Base-by-base conservation (phyloP, 352 stramenopile genomes). In the Globisporangium ultimum region DNA sequence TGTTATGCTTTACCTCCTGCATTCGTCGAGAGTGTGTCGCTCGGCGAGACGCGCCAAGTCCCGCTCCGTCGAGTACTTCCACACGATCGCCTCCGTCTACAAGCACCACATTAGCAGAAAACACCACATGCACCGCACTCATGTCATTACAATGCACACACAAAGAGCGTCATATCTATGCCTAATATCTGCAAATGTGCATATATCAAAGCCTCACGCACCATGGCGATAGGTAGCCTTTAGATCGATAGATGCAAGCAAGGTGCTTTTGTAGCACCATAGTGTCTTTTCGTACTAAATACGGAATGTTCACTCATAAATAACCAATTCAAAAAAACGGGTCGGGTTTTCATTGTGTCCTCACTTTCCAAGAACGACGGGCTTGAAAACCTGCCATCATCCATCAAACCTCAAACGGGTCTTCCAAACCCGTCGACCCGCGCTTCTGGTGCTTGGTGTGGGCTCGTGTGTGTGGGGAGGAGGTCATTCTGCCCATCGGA, bases 41-140 rank as follows among this genome's bases (percentile, higher is more conserved):
- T 56, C 67, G 14, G 64, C 69, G 22, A 89, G 61, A 12, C 53
- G 50, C 59, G 53, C 64, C 52, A 88, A 54, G 12, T 87, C 67
- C 34, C 55, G 43, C 52, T 84, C 65, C 14, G 46, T 76, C 56
- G 72, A 73, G 53, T 72, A 59, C 52, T 72, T 86, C 76, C 77
- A 90, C 67, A 84, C 77, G 53, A 88, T 78, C 43, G 78, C 58
- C 32, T 88, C 78, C 8, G 70, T 80, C 72, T 82, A 22, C 14
- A 17, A 1, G 2, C 28, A 36, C 28, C 3, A 36, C 28, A 36
- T 6, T 15, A 43, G 55, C n/a, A 58, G n/a, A n/a, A n/a, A n/a
- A n/a, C 8, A 6, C 2, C 12, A 15, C 20, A 38, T 13, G 10
- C 17, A 36, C 28, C 28, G 28, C 28, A 10, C 28, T 36, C 7